Percentiles rank a stretch among this genome's conserved stretches.
Evolutionary conservation across 768 basidiomycete species (phyloP).

Genomic region (Coprinellus micaceus): DNA sequence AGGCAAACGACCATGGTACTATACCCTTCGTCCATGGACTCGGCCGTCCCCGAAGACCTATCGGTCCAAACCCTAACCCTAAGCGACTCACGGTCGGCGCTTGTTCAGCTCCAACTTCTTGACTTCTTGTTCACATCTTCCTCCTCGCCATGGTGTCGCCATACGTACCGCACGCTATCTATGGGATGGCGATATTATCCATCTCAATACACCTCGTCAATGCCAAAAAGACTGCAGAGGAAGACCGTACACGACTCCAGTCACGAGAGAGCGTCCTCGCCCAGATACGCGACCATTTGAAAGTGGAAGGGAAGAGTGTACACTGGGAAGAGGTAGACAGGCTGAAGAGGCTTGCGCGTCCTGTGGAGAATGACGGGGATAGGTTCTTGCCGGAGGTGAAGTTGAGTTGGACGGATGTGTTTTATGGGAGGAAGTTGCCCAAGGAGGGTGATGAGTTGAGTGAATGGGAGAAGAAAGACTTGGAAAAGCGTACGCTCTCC

Average conservation of each 20-base stretch:
- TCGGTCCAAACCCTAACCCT: too few species aligned
- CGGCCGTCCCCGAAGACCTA: too few species aligned
- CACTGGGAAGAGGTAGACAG: slow-evolving; percentile 50
- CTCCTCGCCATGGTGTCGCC: slow-evolving; percentile 14
- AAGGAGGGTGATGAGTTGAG: slow-evolving; percentile 10
- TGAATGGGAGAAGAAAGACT: slow-evolving; percentile 12
- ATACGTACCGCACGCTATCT: slow-evolving; percentile 64
- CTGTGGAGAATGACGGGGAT: slow-evolving; percentile 1
- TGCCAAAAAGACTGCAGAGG: slow-evolving; percentile 45
- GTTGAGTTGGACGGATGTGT: slow-evolving; percentile 49
- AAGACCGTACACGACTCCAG: slow-evolving; percentile 49
- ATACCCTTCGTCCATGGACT: too few species aligned
- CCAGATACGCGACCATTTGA: slow-evolving; percentile 50
- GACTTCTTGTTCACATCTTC: too few species aligned
- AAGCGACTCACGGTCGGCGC: too few species aligned
- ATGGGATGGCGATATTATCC: slow-evolving; percentile 62
- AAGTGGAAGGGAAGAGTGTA: slow-evolving; percentile 31
- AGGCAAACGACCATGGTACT: too few species aligned
- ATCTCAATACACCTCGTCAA: slow-evolving; percentile 64
- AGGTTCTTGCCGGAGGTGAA: slow-evolving; percentile 16
- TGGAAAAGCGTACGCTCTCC: slow-evolving; percentile 8
- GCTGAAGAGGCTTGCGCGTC: slow-evolving; percentile 50
- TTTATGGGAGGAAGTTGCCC: slow-evolving; percentile 38
- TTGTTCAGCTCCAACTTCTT: too few species aligned
- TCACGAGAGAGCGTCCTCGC: slow-evolving; percentile 64